Evolutionary conservation across 805 yeast species (phyloP), one percentile per base, ranked within the genome.

Genomic region (Nakazawaea ambrosiae): DNA sequence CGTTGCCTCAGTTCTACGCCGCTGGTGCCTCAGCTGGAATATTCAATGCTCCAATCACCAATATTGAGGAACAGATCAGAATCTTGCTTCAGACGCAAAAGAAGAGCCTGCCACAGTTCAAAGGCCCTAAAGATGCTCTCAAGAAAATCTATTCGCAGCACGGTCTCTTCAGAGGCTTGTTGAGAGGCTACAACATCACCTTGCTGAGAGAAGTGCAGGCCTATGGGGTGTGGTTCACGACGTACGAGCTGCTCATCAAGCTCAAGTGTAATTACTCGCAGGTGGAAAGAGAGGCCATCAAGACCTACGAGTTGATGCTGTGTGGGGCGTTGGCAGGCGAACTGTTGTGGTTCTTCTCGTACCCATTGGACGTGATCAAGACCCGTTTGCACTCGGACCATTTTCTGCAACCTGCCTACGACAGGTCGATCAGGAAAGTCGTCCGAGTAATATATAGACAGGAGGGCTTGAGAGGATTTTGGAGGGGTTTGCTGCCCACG

Each of bases 301-400:
- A 73, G 4, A 72, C 85, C 0, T 67, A 73, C 39, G 76, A 77
- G 52, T 60, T 78, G 31, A 61, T 78, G 53, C 44, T 55, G 3
- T 68, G 68, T 47, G 86, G 86, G 4, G 86, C 83, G 0, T 45
- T 68, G 24, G 82, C 85, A 0, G 86, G 86, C n/a, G 77, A 75
- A 46, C 75, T 79, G 3, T 58, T 78, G 31, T 78, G 86, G 86
- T 54, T 73, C 25, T 55, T 67, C 31, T 67, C 75, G 4, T 73
- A 73, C 44, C 78, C 78, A 2, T 44, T 73, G 14, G 78, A 73
- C 46, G 76, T 70, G 6, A 58, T 72, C 38, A 73, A 73, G 46
- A 65, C 73, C 17, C 62, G 67, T 40, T 50, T 72, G 24, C 78
- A 73, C 46, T 73, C 82, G 40, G 80, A 75, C 47, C 51, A 53